Evolutionary conservation across 768 basidiomycete species (phyloP).

Genomic region (Lactifluus volemus): DNA sequence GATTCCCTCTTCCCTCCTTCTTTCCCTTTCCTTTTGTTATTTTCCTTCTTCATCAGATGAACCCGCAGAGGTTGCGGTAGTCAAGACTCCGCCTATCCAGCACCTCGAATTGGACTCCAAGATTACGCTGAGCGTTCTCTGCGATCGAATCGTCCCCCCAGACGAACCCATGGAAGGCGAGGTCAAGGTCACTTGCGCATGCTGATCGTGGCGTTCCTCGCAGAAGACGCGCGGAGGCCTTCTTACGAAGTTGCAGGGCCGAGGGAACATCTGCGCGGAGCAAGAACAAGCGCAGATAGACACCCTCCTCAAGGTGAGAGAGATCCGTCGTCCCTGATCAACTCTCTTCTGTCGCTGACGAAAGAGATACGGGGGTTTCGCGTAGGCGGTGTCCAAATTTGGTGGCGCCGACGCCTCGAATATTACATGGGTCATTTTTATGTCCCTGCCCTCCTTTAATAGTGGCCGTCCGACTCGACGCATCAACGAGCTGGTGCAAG

Average conservation of each 20-base stretch:
- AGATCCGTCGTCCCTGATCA: background rate
- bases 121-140: slow-evolving; percentile 51
- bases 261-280: slow-evolving; percentile 33
- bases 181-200: slow-evolving; percentile 31
- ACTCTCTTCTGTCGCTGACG: background rate
- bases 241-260: slow-evolving; percentile 36
- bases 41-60: slow-evolving; percentile 38
- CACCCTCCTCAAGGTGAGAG: slow-evolving; percentile 39
- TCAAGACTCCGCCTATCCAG: slow-evolving; percentile 50
- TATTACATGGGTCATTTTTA: slow-evolving; percentile 45
- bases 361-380: background rate
- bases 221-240: slow-evolving; percentile 42
- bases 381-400: slow-evolving; percentile 46
- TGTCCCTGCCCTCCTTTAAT: slow-evolving; percentile 41
- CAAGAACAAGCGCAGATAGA: slow-evolving; percentile 41
- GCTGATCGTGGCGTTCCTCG: slow-evolving; percentile 34
- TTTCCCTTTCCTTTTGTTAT: background rate
- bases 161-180: slow-evolving; percentile 48
- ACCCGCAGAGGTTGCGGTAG: slow-evolving; percentile 51
- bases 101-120: slow-evolving; percentile 44
- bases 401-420: slow-evolving; percentile 34
- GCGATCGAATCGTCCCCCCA: slow-evolving; percentile 51
- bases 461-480: slow-evolving; percentile 27
- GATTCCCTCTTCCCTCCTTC: too few relatives aligned
- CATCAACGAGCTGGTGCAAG: slow-evolving; percentile 33